Evolutionary conservation across 176 grass and related monocot genomes (phyloP), one percentile per base, ranked within the genome.

Genomic region (Ensete ventricosum): DNA sequence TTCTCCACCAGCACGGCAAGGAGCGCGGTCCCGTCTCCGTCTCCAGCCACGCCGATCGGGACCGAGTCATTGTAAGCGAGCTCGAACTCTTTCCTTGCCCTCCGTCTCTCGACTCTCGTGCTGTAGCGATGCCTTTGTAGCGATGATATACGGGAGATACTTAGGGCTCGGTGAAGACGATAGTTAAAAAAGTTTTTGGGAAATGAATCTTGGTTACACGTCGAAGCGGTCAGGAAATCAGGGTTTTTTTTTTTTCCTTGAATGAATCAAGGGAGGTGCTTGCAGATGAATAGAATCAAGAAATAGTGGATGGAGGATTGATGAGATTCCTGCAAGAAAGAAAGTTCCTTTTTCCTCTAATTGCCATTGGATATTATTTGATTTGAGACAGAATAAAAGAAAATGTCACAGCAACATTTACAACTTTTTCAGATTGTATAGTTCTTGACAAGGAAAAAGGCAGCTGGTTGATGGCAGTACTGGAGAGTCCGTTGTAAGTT

Each of bases 11-110:
- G 23, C 73, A 78, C 21, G n/a, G 63, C n/a, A 89, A 91, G 79
- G 90, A 91, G 48, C 82, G 77, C 0, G 2, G 80, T 22, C 52
- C 84, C 1, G 22, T 69, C 1, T 62, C 67, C 9, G 51, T 87
- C 2, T 93, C 88, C 77, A 90, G 83, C 84, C 88, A 93, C 54
- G 82, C 90, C 72, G 94, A 98, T 81, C 90, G 94, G 53, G 90
- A 88, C 82, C 85, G 86, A 51, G 84, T 98, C 84, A 86, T 90
- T 26, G 89, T 96, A 83, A 87, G 88, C 70, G 77, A n/a, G 2
- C 72, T 68, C 50, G 10, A 34, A 2, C 72, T 8, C 50, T 23
- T 23, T 23, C 62, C 59, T 51, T 10, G 7, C 67, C 11, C 0
- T 73, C 19, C 26, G 62, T 22, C 34, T 50, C 23, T 43, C 25